Conservation (phyloP, 2,329 filamentous ascomycete species). For the Triangularia setosa region DNA sequence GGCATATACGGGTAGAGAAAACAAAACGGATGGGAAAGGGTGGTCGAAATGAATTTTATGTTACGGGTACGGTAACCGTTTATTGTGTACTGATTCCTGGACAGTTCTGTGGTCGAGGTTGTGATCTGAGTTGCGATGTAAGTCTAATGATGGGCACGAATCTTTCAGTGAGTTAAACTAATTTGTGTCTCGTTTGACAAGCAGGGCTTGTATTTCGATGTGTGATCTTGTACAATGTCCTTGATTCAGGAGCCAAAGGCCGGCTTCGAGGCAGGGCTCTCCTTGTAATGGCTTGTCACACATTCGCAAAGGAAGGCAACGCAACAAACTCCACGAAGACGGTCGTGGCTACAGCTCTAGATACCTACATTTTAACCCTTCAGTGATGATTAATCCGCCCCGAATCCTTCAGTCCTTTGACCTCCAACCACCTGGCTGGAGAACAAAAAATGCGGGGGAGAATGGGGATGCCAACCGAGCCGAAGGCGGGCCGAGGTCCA, state of each 20-base stretch:
- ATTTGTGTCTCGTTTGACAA: too few relatives aligned
- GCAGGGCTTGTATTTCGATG: not conserved
- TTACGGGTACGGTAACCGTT: not conserved
- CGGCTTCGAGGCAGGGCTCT: too few relatives aligned
- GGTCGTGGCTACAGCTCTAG: too few relatives aligned
- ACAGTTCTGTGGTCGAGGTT: not conserved
- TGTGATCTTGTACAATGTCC: too few relatives aligned
- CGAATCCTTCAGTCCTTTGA: not conserved
- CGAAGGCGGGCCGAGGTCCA: slow-evolving; percentile 14
- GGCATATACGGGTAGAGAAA: not conserved
- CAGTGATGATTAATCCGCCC: not conserved
- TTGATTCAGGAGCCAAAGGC: too few relatives aligned
- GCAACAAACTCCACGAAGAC: not conserved
- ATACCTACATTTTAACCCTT: not conserved
- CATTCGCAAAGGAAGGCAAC: not conserved
- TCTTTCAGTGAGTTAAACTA: too few relatives aligned
- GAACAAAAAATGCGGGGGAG: slow-evolving; percentile 13
- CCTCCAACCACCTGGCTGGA: not conserved
- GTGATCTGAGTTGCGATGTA: not conserved
- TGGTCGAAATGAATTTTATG: not conserved
- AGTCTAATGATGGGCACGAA: slow-evolving; percentile 40
- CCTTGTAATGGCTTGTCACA: not conserved
- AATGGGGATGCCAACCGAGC: not conserved
- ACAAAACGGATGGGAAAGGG: not conserved
- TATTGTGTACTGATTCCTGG: not conserved